Base-by-base conservation (phyloP, 176 grass and related monocot genomes). In the Saccharum officinarum region DNA sequence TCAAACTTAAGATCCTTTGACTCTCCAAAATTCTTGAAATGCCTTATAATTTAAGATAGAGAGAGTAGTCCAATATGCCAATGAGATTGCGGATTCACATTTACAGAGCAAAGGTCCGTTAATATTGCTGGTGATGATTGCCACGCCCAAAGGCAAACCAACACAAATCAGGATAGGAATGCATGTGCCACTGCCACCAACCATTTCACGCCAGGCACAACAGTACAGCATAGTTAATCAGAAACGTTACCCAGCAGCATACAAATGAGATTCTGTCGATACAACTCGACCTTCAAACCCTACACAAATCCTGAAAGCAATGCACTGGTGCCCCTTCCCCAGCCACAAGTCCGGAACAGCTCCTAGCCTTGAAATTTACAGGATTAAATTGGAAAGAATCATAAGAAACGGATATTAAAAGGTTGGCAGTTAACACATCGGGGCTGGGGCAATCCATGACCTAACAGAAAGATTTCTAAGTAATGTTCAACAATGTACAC, bases 351-450 rank as follows among this genome's bases (percentile, higher is more conserved):
- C 76, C 67, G 2, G 67, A 47, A 74, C 67, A 68, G 31, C 67
- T 69, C 76, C 81, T 77, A 70, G 18, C 65, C 64, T 54, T 70
- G 33, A 22, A 42, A 80, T 91, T 80, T 91, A 87, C 81, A 84
- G 2, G 44, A 73, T 54, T 46, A 33, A 76, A 26, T 13, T 33
- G 50, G 30, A 26, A 64, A 33, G 33, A 47, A 77, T 13, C 60
- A 73, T 30, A 69, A 26, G 23, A 36, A 75, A 46, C 72, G 64
- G 67, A 72, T 18, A 50, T 39, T 17, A 22, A 54, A 54, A 70
- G 33, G 40, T 20, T 39, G 69, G 18, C 47, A 83, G 30, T 50
- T 49, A 74, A 37, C 20, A 68, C 30, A 69, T 10, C 10, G 30
- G 45, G 46, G 20, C 33, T 18, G 79, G 66, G 66, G 1, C 46